A percentile compares a stretch with the other conserved stretches of the same genome.
phyloP scores from a whole-genome alignment of 2,329 filamentous ascomycete genomes.

The Trichophyton simii region DNA sequence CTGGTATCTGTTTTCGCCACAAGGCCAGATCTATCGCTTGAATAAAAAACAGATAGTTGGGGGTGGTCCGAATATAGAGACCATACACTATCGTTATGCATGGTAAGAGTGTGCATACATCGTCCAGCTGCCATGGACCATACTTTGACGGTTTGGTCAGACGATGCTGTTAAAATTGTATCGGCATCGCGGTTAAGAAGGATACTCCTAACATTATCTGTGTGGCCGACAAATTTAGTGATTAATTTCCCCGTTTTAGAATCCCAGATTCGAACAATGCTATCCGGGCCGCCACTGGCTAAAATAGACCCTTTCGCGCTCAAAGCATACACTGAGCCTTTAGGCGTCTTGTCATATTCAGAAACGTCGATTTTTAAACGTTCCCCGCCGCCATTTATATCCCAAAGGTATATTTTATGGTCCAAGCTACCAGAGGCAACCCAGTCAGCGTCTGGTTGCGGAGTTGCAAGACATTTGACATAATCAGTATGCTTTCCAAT shows the following conservation, averaged over 20 bases:
- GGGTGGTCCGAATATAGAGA: slow-evolving; percentile 83
- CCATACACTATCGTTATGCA: slow-evolving; percentile 99
- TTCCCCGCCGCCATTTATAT: slow-evolving; percentile 76
- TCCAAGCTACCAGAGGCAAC: slow-evolving; percentile 89
- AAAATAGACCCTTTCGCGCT: slow-evolving; percentile 68
- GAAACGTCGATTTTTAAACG: slow-evolving; percentile 64
- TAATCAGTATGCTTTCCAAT: slow-evolving; percentile 94
- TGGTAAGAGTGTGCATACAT: slow-evolving; percentile 95
- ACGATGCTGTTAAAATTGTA: slow-evolving; percentile 84
- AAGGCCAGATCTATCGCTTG: slow-evolving; percentile 77
- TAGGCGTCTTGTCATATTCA: slow-evolving; percentile 67
- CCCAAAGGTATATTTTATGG: slow-evolving; percentile 85
- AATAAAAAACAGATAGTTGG: slow-evolving; percentile 81
- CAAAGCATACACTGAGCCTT: slow-evolving; percentile 90
- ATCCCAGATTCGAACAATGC: slow-evolving; percentile 86
- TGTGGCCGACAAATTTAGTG: slow-evolving; percentile 93
- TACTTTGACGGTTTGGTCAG: slow-evolving; percentile 93
- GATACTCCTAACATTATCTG: slow-evolving; percentile 84
- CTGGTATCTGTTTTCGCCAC: slow-evolving; percentile 94
- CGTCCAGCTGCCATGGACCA: slow-evolving; percentile 93
- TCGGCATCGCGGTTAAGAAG: slow-evolving; percentile 80
- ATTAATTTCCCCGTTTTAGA: slow-evolving; percentile 75
- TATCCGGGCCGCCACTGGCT: slow-evolving; percentile 87
- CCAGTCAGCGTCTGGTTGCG: slow-evolving; percentile 61
- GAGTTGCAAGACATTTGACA: slow-evolving; percentile 82